Base-by-base conservation (phyloP, 768 basidiomycete genomes). In the Auriscalpium orientale region DNA sequence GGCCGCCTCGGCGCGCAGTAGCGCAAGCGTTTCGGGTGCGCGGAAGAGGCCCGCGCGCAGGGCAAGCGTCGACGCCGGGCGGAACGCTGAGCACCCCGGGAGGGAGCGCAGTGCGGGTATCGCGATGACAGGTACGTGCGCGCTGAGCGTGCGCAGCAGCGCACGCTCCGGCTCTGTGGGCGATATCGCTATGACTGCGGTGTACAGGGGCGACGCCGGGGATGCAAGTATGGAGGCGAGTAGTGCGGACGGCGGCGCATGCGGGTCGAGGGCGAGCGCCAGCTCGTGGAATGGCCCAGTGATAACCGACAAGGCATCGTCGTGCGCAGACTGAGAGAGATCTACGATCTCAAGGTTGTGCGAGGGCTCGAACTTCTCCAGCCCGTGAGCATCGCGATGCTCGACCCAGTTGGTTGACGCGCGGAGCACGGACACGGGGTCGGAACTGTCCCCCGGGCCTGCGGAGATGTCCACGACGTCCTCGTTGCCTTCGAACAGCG, bases 361-460 rank as follows among this genome's bases (percentile, higher is more conserved):
- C 12, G 77, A 74, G 8, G 85, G 80, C 62, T 87, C 86, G 43
- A 79, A 81, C 56, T 78, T 81, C 65, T 88, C 85, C 4, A 84
- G 71, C 1, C 84, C 85, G 61, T 86, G 81, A 1, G 73, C 75
- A 64, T 85, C 83, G 21, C 72, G 74, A 62, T 83, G 82, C 62
- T 87, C 85, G 15, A 83, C 67, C 87, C 87, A 89, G 63, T 85
- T 81, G 8, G 87, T 88, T 2, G 85, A 87, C 7, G 84, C 84
- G 16, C 70, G 75, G 20, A 83, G 40, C 16, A 54, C 47, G 28
- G 28, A 28, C 28, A 28, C 28, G 28, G 28, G 28, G 4, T 28
- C 28, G 51, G 71, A 74, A 16, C 76, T 78, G 36, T 73, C 63
- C 13, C 68, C 68, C 18, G 70, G 84, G 81, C 83, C 85, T 6